phyloP scores from a whole-genome alignment of 768 basidiomycete genomes.

The Auriscalpium vulgare region DNA sequence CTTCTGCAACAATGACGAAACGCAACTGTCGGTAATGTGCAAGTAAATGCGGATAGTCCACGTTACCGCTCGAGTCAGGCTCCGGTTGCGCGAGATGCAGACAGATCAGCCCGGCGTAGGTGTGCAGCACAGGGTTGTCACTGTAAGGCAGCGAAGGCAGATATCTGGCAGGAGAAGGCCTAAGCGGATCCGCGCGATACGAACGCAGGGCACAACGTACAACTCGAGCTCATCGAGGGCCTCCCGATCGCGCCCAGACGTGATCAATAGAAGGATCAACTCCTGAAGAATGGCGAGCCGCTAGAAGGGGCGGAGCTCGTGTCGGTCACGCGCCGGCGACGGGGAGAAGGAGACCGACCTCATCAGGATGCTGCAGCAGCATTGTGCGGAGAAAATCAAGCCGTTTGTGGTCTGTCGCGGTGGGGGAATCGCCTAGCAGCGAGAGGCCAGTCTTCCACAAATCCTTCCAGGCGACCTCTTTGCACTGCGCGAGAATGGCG shows the following conservation, averaged over 20 bases:
- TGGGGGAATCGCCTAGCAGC: conserved; percentile 32
- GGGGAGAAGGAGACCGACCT: conserved; percentile 34
- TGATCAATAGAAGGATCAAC: conserved; percentile 59
- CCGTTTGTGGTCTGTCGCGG: conserved; percentile 23
- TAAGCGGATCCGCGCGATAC: neutral
- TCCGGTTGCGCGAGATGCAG: conserved; percentile 49
- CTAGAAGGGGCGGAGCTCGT: conserved; percentile 30
- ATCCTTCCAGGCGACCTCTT: conserved; percentile 66
- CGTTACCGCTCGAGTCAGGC: neutral
- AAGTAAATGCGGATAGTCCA: neutral
- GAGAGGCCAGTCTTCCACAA: conserved; percentile 66
- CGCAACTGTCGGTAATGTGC: too few species aligned
- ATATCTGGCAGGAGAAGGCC: conserved; percentile 41
- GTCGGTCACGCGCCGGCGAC: conserved; percentile 1
- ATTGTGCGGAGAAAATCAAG: conserved; percentile 59
- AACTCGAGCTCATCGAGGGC: conserved; percentile 84
- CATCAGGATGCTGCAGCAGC: conserved; percentile 62
- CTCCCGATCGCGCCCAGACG: conserved; percentile 46
- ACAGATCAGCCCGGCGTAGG: conserved; percentile 73
- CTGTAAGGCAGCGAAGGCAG: conserved; percentile 84
- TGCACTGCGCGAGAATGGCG: conserved; percentile 68
- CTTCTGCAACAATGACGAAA: too few species aligned
- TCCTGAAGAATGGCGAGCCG: conserved; percentile 71
- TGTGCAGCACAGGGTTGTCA: conserved; percentile 71
- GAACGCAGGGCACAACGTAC: conserved; percentile 34